Base-by-base conservation (phyloP, 306 rosid species). In the Cucumis melo region DNA sequence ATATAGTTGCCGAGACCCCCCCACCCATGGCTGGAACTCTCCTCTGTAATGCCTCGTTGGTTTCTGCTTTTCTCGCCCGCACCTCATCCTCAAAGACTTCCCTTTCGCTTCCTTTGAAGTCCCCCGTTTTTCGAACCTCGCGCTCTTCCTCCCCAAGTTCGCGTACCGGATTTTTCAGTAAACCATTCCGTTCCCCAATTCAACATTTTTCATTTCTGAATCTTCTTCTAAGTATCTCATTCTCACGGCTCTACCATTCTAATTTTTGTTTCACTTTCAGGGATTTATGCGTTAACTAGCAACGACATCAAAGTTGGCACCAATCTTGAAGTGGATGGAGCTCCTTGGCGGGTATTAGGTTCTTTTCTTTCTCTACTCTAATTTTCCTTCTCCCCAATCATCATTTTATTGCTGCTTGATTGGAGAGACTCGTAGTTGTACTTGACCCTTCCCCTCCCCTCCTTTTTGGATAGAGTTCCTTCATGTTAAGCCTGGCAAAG, bases 401-500 rank as follows among this genome's bases (percentile, higher is more conserved):
- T 66, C 14, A 19, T 67, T 67, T 10, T 20, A 12, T n/a, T 50
- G 20, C 34, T 42, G 20, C 36, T 73, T 21, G 61, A 53, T 77
- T 41, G 67, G 21, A 24, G 36, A 6, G 36, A 44, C 29, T 27
- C 29, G 29, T 27, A 27, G 62, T 20, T 17, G 46, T 61, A 21
- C 20, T 62, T 77, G 13, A 39, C 64, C 53, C 11, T 5, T 27
- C 10, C 16, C 50, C 50, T 11, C 36, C 51, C 51, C 51, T 46
- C 51, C 51, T 58, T 64, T 61, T 9, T 79, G 57, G 77, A 57
- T 76, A 94, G 98, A 94, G 87, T 94, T 94, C 86, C 97, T 94
- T 74, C 98, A 94, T 20, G 97, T 94, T 10, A 94, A 94, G 83
- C 99, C 99, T 51, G 99, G 97, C 38, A 94, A 91, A 82, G 99